Evolutionary conservation across 2,329 filamentous ascomycete species (phyloP).

Genomic region (Diaporthe eres): DNA sequence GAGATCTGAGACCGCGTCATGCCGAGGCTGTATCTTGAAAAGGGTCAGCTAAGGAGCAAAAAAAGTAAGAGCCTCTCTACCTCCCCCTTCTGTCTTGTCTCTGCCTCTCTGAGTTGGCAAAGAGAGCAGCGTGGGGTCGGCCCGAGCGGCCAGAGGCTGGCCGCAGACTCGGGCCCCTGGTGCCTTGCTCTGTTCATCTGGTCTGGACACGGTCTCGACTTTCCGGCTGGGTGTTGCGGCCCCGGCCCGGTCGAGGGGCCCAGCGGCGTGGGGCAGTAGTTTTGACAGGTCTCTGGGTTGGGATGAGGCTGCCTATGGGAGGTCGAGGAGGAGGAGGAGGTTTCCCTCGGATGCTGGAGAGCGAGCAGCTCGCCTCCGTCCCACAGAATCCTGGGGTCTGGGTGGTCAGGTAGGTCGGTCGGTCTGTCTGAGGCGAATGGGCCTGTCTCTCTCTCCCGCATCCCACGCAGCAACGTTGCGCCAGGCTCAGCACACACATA

Average conservation of each 20-base stretch:
- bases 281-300: constrained; percentile 16
- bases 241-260: not conserved
- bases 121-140: not conserved
- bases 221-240: not conserved
- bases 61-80: not conserved
- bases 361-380: not conserved
- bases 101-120: not conserved
- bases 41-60: not conserved
- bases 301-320: constrained; percentile 18
- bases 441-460: constrained; percentile 3
- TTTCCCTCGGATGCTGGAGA: not conserved
- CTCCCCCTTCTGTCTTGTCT: not conserved
- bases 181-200: constrained; percentile 1
- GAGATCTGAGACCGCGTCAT: not conserved
- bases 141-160: not conserved
- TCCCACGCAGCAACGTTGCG: constrained; percentile 27
- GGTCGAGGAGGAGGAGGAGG: not conserved
- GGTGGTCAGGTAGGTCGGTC: not conserved
- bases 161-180: not conserved
- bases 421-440: constrained; percentile 4
- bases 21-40: constrained; percentile 3
- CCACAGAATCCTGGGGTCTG: not conserved
- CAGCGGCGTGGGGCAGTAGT: not conserved
- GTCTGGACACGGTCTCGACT: not conserved
- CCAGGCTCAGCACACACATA: not conserved